Evolutionary conservation across 2,329 filamentous ascomycete genomes (phyloP), one percentile per base, ranked within the genome.

Genomic region (Claviceps humidiphila): DNA sequence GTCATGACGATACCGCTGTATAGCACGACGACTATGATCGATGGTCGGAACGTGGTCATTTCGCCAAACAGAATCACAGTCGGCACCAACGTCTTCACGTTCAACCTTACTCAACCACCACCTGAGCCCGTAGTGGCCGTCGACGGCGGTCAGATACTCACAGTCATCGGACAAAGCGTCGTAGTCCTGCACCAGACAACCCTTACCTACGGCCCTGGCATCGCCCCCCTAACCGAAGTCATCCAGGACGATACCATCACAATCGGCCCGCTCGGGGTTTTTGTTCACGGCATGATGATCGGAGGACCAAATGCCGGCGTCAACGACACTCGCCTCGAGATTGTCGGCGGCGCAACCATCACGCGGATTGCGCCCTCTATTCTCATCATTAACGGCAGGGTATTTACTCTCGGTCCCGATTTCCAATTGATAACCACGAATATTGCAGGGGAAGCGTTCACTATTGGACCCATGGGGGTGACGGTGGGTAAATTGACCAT

Each of bases 291-390:
- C 34, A 66, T 63, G 34, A 72, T 69, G 0, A 52, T 78, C 0
- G 75, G 75, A 17, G 75, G 74, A 0, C 56, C 61, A 2, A 53
- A 58, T 0, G 74, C 70, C 14, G 56, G 58, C 2, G 49, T 61
- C 1, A 63, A 60, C 1, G 66, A 65, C 13, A 74, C 71, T 1
- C 63, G 66, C 2, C 72, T 68, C 58, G 72, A 71, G 44, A 70
- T 78, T 52, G 69, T 76, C 8, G 76, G 76, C 50, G 76, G 76
- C 11, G 75, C 71, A 16, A 77, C 76, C 3, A 66, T 79, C 50
- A 76, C 74, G 16, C 69, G 74, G 57, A 58, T 78, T 8, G 72
- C 70, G n/a, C 63, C 71, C 1, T 74, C 70, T 2, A 64, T 71
- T 13, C 70, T 76, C 1, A 69, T 81, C 30, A 66, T 84, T 48